Conservation (phyloP, 495 filamentous ascomycete genomes). For the Aspergillus saccharolyticus region DNA sequence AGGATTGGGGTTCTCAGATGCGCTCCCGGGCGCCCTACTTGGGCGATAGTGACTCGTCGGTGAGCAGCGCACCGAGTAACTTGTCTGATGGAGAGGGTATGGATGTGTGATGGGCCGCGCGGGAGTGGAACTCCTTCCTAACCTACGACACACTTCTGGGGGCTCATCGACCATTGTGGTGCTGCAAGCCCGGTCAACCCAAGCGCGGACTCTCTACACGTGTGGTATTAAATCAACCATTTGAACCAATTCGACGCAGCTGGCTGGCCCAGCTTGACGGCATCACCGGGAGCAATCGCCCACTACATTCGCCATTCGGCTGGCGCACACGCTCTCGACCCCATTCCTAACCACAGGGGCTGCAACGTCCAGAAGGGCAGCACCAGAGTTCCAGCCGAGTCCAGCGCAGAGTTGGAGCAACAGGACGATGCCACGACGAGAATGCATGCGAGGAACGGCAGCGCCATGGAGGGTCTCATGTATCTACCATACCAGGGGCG, state of each 20-base stretch:
- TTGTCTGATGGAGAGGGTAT: conserved; percentile 37
- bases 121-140: background rate
- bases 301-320: background rate
- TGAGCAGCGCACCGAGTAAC: conserved; percentile 41
- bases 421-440: background rate
- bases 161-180: background rate
- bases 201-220: background rate
- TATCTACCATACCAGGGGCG: background rate
- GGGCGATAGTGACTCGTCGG: conserved; percentile 34
- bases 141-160: background rate
- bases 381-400: background rate
- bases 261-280: background rate
- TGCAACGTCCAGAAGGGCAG: background rate
- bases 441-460: background rate
- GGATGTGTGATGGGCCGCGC: conserved; percentile 29
- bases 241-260: background rate
- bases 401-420: background rate
- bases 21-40: conserved; percentile 29
- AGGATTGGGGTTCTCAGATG: conserved; percentile 55
- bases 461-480: background rate
- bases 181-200: background rate
- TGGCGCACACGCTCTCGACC: background rate
- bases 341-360: background rate
- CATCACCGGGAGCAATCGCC: background rate
- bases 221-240: background rate